Conservation (phyloP, 495 filamentous ascomycete species). For the Penicillium daleae region DNA sequence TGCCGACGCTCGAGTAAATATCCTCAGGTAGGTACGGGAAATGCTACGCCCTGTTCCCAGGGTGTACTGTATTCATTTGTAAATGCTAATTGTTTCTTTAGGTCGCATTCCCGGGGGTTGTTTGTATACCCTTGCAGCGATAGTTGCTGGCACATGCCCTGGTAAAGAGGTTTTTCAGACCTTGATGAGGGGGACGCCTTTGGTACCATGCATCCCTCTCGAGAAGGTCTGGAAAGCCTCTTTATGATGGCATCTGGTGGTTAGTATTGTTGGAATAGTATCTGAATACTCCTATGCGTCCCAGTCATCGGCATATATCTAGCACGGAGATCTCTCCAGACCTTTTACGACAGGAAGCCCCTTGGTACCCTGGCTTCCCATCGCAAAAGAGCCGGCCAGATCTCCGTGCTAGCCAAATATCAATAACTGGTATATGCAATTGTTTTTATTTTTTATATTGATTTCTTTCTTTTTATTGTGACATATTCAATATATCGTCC, state of each 20-base stretch:
- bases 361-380: too few relatives aligned
- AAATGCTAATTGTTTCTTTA: neutral
- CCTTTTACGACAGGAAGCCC: too few relatives aligned
- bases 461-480: neutral
- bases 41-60: neutral
- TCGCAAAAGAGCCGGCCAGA: too few relatives aligned
- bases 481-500: slow-evolving; percentile 12
- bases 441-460: too few relatives aligned
- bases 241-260: slow-evolving; percentile 10
- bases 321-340: neutral
- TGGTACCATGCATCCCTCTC: slow-evolving; percentile 2
- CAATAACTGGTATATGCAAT: too few relatives aligned
- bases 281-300: neutral
- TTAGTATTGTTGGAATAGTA: slow-evolving; percentile 10
- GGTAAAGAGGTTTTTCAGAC: slow-evolving; percentile 12
- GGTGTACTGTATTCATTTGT: neutral
- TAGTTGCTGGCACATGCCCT: slow-evolving; percentile 19
- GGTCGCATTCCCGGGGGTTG: neutral
- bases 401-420: too few relatives aligned
- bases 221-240: slow-evolving; percentile 2
- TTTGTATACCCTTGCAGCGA: slow-evolving; percentile 12
- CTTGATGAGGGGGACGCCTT: slow-evolving; percentile 5
- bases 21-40: neutral
- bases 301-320: neutral
- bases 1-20: neutral